Evolutionary conservation across 225 moss, liverwort and hornwort genomes (phyloP), one percentile per base, ranked within the genome.

Genomic region (Rhytidiadelphus loreus): DNA sequence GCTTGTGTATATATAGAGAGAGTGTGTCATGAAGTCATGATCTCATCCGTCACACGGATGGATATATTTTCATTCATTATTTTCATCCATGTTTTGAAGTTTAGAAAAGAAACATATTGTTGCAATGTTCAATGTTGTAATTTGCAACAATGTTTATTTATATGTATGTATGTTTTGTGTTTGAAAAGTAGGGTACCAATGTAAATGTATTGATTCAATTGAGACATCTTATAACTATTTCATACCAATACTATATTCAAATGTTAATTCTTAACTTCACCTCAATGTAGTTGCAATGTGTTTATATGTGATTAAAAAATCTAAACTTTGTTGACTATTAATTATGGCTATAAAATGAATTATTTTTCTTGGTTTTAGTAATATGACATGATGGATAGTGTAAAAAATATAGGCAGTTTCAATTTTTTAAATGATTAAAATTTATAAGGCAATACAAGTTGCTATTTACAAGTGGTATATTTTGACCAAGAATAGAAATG

Each of bases 1-100:
- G 25, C 0, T n/a, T n/a, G n/a, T n/a, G n/a, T 3, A 5, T n/a
- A 12, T 22, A 4, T n/a, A 0, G 7, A n/a, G 1, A 68, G 22
- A 8, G n/a, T n/a, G n/a, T 21, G 13, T n/a, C 1, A 39, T 0
- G 0, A 41, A 70, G 14, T 41, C 5, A 69, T 0, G 0, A 14
- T 39, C 4, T 69, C 39, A 24, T 70, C 3, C 0, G 1, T 41
- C 5, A 70, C 4, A 14, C 14, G 3, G 0, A 41, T 70, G 3
- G 4, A 25, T 5, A 24, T 3, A 0, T 39, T 70, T 68, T 39
- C 10, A 24, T 69, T 13, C 7, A 68, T 66, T 37, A 6, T 48
- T 68, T n/a, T 39, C 23, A 68, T 68, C 2, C 7, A 39, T 21
- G 0, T 39, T 66, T 69, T 69, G 11, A 4, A 69, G 24, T 69